Base-by-base conservation (phyloP, 805 yeast species). In the Candida jianshihensis region DNA sequence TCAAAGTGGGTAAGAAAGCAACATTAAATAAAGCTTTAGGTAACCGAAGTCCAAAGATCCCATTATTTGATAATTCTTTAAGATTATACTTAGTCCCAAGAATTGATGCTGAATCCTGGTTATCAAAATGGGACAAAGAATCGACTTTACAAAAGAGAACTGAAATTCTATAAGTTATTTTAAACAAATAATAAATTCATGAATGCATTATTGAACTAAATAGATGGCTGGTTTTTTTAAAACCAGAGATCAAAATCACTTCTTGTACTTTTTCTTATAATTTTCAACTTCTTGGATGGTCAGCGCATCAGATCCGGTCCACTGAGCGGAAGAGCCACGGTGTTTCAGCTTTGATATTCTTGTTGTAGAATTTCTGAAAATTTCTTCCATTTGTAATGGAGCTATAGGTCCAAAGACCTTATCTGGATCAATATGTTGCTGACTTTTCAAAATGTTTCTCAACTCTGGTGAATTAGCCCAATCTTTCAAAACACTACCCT, bases 71-170 rank as follows among this genome's bases (percentile, higher is more conserved):
- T 49, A 70, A 73, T 41, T 68, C 81, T 27, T 66, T 86, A 40
- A 71, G 87, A 45, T 52, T 90, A 9, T 87, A 80, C 48, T 73
- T 86, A 19, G 89, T 89, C 16, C 96, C 96, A 8, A 85, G 81
- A 54, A 62, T 53, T 5, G 81, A 79, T 30, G 66, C 82, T 3
- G 63, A 68, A 16, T 64, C 53, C 6, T 89, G 96, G 95, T 51
- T 86, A 25, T 47, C 64, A 1, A 62, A 57, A 5, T 83, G 94
- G 92, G 70, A 68, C 42, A 81, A 78, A 53, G 66, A 67, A 18
- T 63, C 61, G 17, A 86, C 83, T 6, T 48, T 83, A 33, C 66
- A 69, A 24, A 74, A 65, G 46, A 65, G 78, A 51, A 27, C 34
- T 1, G 35, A 35, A 16, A 19, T 28, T 8, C 13, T 17, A n/a